A percentile compares a stretch with the other conserved stretches of the same genome.
phyloP scores from a whole-genome alignment of 495 filamentous ascomycete species.

The Tuber aestivum region DNA sequence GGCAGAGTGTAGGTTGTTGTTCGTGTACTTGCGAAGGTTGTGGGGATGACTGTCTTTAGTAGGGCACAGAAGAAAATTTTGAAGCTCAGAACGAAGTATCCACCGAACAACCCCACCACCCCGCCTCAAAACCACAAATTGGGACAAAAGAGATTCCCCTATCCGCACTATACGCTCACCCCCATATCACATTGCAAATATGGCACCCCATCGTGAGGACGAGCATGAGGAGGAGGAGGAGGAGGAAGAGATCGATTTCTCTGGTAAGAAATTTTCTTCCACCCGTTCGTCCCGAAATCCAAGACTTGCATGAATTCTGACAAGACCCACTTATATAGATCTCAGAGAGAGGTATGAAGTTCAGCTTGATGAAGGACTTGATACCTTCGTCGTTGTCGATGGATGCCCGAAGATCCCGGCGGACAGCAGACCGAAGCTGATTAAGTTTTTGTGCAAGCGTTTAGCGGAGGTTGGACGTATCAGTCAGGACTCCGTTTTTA shows the following conservation, averaged over 20 bases:
- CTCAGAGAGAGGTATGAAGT: constrained; percentile 89
- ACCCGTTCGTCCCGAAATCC: too few relatives aligned
- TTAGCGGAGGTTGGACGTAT: constrained; percentile 75
- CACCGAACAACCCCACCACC: not conserved
- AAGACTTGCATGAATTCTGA: constrained; percentile 5
- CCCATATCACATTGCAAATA: constrained; percentile 4
- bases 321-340: constrained; percentile 51
- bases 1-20: not conserved
- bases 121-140: not conserved
- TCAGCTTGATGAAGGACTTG: constrained; percentile 87
- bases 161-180: not conserved
- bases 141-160: not conserved
- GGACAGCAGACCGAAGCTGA: constrained; percentile 78
- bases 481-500: constrained; percentile 79
- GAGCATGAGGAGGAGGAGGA: constrained; percentile 84
- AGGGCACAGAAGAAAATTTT: not conserved
- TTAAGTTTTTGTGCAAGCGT: constrained; percentile 91
- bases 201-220: constrained; percentile 31
- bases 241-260: constrained; percentile 89
- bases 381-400: constrained; percentile 92
- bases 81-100: not conserved
- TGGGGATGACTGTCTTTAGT: constrained; percentile 5
- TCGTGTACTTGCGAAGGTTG: not conserved
- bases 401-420: constrained; percentile 80
- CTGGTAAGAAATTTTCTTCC: constrained; percentile 49